Base-by-base conservation (phyloP, 2,329 filamentous ascomycete species). In the Penicillium sclerotigenum region DNA sequence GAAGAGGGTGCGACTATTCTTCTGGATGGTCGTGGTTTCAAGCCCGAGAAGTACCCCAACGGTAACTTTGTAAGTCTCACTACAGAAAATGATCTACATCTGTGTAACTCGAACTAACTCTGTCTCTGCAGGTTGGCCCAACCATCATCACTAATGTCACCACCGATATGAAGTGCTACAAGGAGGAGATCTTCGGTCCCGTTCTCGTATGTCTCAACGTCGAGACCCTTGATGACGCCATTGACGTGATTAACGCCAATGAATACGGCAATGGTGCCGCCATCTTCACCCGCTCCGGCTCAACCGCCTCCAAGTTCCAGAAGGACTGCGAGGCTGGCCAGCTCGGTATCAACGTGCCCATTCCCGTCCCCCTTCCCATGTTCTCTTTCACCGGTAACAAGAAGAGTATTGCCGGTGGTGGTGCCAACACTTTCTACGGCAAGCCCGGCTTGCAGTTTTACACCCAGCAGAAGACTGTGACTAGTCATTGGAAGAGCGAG, bases 401-500 rank as follows among this genome's bases (percentile, higher is more conserved):
- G 87, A 92, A 89, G 82, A 91, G 87, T 69, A 82, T 97, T 55
- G 94, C 94, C 0, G 94, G 93, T 52, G 92, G 92, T 50, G 93
- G 94, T 59, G 89, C 90, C 36, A 96, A 85, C 78, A 96, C 91
- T 16, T 97, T 99, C 74, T 99, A 99, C 77, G 94, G 94, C 64
- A 89, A 90, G 76, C 90, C 91, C 0, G 94, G 93, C 24, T 77
- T 99, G 72, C 87, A 89, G 71, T 99, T 99, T 73, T 97, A 96
- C 77, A 99, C 94, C 3, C 94, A 97, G 79, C 84, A 89, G 71
- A 97, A 99, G 89, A 99, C 94, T 3, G 94, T 99, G 47, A 99
- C 94, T 51, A 88, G 90, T 64, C 78, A 95, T 72, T 99, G 94
- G 94, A 85, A 86, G 69, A 86, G 83, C 59, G 86, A 92, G 69